phyloP scores from a whole-genome alignment of 2,329 filamentous ascomycete species.

The Ceratocystis variospora region DNA sequence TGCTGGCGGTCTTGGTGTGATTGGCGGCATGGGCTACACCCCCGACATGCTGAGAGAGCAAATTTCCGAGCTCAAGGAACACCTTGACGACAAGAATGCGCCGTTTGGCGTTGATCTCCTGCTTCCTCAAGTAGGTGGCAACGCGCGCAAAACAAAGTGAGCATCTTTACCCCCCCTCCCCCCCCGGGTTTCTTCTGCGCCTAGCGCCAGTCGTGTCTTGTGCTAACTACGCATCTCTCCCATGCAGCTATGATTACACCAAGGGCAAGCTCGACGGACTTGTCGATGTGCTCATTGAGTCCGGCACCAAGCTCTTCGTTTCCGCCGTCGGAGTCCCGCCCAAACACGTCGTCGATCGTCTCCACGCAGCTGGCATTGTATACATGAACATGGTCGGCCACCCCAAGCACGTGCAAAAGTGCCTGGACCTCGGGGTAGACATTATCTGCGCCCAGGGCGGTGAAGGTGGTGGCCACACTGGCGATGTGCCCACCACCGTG shows the following conservation, averaged over 20 bases:
- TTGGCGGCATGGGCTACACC: conserved; percentile 90
- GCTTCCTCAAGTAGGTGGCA: conserved; percentile 86
- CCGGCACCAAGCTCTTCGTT: conserved; percentile 83
- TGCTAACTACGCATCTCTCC: conserved; percentile 18
- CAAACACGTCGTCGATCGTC: conserved; percentile 71
- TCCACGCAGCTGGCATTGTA: conserved; percentile 75
- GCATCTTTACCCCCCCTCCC: conserved; percentile 21
- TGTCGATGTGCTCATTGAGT: conserved; percentile 82
- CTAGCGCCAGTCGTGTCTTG: background rate
- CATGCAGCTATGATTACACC: conserved; percentile 90
- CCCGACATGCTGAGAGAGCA: conserved; percentile 95
- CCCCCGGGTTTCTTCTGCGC: background rate
- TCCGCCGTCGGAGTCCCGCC: conserved; percentile 91
- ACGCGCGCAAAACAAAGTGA: conserved; percentile 82
- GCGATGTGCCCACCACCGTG: conserved; percentile 80
- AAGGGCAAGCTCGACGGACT: conserved; percentile 94
- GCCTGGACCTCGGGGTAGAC: conserved; percentile 78
- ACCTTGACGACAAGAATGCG: conserved; percentile 76
- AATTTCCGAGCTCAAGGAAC: conserved; percentile 84
- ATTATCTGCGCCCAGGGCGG: conserved; percentile 98
- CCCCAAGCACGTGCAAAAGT: conserved; percentile 97
- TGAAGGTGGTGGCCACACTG: conserved; percentile 92
- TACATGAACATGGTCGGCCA: conserved; percentile 99
- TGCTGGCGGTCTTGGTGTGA: conserved; percentile 89
- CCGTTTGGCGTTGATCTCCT: conserved; percentile 92